Percentiles rank a stretch among this genome's conserved stretches.
These are phyloP conservation scores for Sutorius eximius DNA, from an alignment of 1,284 basidiomycete species.

Conservation along the genomic window DNA sequence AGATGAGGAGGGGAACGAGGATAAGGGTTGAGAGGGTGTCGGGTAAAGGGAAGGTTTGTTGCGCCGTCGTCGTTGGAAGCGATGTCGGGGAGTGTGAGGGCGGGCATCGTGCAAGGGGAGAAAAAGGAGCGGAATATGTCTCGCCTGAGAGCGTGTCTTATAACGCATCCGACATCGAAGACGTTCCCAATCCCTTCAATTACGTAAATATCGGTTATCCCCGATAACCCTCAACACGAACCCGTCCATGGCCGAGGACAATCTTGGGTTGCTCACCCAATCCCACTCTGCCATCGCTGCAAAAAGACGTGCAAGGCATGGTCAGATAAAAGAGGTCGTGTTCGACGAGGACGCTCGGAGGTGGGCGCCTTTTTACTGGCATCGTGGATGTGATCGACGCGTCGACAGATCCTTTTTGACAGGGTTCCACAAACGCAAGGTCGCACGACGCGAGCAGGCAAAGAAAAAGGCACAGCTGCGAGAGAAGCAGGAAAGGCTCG, in stretches of 20 bases:
- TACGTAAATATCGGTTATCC: slow-evolving; percentile 29
- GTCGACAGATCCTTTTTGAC: slow-evolving; percentile 73
- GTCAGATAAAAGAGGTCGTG: slow-evolving; percentile 67
- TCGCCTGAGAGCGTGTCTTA: slow-evolving; percentile 40
- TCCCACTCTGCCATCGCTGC: slow-evolving; percentile 60
- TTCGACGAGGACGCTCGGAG: slow-evolving; percentile 78
- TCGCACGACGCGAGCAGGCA: slow-evolving; percentile 70
- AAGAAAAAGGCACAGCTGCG: slow-evolving; percentile 65
- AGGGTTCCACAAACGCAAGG: slow-evolving; percentile 84
- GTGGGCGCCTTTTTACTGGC: slow-evolving; percentile 36
- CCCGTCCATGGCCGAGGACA: slow-evolving; percentile 41
- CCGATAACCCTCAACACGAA: slow-evolving; percentile 7
- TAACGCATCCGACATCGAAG: slow-evolving; percentile 33
- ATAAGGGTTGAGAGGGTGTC: slow-evolving; percentile 24
- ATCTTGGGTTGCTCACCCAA: slow-evolving; percentile 52
- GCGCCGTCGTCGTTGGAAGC: slow-evolving; percentile 1
- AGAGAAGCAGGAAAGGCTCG: slow-evolving; percentile 67
- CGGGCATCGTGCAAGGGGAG: slow-evolving; percentile 25
- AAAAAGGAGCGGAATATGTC: slow-evolving; percentile 34
- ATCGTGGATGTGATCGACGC: slow-evolving; percentile 4
- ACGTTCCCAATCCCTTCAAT: slow-evolving; percentile 32
- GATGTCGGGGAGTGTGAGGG: slow-evolving; percentile 22
- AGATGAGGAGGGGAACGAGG: slow-evolving; percentile 19
- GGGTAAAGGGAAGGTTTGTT: slow-evolving; percentile 1
- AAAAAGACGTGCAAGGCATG: slow-evolving; percentile 56